Evolutionary conservation across 2,329 filamentous ascomycete genomes (phyloP).

Genomic region (Talaromyces piceae): DNA sequence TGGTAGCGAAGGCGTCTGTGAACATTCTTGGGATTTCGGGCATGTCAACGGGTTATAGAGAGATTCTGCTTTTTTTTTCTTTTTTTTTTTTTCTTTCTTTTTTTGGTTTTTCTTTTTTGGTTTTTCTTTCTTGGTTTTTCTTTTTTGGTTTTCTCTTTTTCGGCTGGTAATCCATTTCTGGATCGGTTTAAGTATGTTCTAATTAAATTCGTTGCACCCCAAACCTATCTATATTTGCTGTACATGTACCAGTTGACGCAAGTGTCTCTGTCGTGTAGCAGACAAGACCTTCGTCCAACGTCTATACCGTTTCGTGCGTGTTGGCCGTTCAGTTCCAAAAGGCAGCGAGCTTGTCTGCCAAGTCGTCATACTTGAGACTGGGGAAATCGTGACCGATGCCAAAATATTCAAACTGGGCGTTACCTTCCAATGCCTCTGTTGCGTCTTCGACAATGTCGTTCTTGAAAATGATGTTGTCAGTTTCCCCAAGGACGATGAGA

Average conservation of each 20-base stretch:
- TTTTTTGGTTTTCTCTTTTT: too few relatives aligned
- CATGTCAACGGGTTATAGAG: too few relatives aligned
- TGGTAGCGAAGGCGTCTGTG: too few relatives aligned
- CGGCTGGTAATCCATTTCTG: too few relatives aligned
- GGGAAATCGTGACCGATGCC: slow-evolving; percentile 64
- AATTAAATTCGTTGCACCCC: background rate
- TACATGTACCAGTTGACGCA: background rate
- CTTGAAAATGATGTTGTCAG: slow-evolving; percentile 60
- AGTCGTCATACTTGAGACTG: slow-evolving; percentile 52
- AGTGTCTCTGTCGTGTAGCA: background rate
- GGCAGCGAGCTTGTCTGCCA: slow-evolving; percentile 47
- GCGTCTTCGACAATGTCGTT: slow-evolving; percentile 59
- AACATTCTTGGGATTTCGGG: too few relatives aligned
- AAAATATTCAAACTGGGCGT: slow-evolving; percentile 51
- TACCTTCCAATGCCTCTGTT: slow-evolving; percentile 48
- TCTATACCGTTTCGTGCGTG: background rate
- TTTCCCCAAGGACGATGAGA: slow-evolving; percentile 57
- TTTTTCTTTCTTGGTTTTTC: too few relatives aligned
- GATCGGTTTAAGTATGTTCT: background rate
- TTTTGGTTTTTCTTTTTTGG: too few relatives aligned
- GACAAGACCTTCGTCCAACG: background rate
- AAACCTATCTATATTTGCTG: background rate
- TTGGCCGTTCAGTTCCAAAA: slow-evolving; percentile 27
- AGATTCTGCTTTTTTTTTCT: too few relatives aligned
- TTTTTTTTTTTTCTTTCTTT: too few relatives aligned